These are phyloP conservation scores for Verbascum thapsus DNA, from an alignment of 257 asterid genomes.

Conservation along the genomic window DNA sequence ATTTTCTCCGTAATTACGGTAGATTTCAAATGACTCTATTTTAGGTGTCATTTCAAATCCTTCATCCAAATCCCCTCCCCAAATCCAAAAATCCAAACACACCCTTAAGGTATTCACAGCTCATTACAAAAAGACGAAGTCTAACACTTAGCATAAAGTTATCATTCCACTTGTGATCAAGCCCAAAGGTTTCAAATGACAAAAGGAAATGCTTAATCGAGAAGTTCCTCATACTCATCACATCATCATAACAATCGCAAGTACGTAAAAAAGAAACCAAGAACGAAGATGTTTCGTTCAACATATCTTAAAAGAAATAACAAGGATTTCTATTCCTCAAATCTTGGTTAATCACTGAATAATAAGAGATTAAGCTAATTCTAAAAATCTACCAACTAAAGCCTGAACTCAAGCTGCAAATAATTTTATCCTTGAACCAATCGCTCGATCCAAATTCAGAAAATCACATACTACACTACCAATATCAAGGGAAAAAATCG, in stretches of 20 bases:
- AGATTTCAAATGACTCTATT: too few species aligned
- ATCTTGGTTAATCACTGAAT: conserved; percentile 10
- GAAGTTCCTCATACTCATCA: too few species aligned
- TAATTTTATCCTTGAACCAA: neutral
- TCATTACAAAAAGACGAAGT: too few species aligned
- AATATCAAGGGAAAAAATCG: neutral
- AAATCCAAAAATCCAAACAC: too few species aligned
- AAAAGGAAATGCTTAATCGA: too few species aligned
- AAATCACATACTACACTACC: conserved; percentile 25
- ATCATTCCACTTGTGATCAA: too few species aligned
- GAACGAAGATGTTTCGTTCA: conserved; percentile 8
- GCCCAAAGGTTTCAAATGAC: too few species aligned
- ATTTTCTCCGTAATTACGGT: too few species aligned
- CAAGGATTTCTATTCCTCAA: conserved; percentile 6
- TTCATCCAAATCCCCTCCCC: too few species aligned
- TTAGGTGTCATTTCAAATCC: too few species aligned
- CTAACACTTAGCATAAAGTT: too few species aligned
- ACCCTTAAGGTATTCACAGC: too few species aligned
- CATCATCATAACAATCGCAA: neutral
- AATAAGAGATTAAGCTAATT: conserved; percentile 11
- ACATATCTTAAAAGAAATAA: conserved; percentile 14
- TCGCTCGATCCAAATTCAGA: conserved; percentile 12
- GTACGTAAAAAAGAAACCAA: conserved; percentile 10
- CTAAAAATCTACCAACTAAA: conserved; percentile 21
- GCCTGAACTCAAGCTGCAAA: conserved; percentile 14